Evolutionary conservation across 148 eudicot genomes (phyloP), one percentile per base, ranked within the genome.

Genomic region (Camellia lanceoleosa): DNA sequence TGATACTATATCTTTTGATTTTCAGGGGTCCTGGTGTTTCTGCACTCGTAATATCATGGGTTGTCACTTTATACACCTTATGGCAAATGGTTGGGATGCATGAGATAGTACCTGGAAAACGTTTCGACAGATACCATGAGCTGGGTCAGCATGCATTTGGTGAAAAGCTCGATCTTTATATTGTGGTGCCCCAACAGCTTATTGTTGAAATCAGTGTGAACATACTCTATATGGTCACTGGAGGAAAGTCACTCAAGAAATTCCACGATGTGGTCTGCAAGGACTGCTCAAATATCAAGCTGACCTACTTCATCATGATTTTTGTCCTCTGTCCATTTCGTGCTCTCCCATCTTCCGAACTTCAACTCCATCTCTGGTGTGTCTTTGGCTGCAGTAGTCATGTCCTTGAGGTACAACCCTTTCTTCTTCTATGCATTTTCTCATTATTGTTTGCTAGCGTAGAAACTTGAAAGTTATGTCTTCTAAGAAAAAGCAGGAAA

Each of bases 71-170:
- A 12, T 87, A 85, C 78, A 87, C 90, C 0, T 16, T 87, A 73
- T 87, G 90, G 90, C 90, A 87, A 73, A 87, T 87, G 90, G 88
- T 87, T 49, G 88, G 85, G 73, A 85, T 87, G 90, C 90, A 87
- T 56, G 90, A 87, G 41, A 81, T 79, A 63, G 88, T 83, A 3
- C 86, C 86, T 3, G 90, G 90, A 47, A 87, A 76, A 76, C 88
- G 90, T 59, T 87, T 87, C 43, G 85, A 87, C 64, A 76, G 88
- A 68, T 87, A 87, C 75, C 90, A 87, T 30, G 90, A 87, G 83
- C 82, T 87, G 5, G 90, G 90, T 7, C 90, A 87, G 72, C 77
- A 87, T 19, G 90, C 86, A 0, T 87, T 87, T 66, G 90, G 90
- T 0, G 82, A 87, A 75, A 87, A 87, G 76, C 88, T 87, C 0